Evolutionary conservation across 345 rosid species (phyloP).

Genomic region (Populus tremula): DNA sequence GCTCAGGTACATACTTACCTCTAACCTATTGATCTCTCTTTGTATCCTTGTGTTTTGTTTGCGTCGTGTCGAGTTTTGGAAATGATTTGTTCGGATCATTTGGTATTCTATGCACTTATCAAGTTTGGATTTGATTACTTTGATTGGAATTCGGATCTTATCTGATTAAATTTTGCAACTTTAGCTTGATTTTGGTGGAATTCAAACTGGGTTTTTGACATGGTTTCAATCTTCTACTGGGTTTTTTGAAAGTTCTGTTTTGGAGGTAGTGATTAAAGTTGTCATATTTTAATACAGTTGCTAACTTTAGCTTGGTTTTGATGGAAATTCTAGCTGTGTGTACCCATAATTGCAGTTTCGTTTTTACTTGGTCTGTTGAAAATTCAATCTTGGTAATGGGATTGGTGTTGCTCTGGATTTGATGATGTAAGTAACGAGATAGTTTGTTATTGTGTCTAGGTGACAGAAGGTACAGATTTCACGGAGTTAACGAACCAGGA

Average conservation of each 20-base stretch:
- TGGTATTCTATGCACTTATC: background rate
- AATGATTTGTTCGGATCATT: background rate
- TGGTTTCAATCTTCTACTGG: background rate
- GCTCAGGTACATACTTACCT: slow-evolving; percentile 49
- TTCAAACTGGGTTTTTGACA: background rate
- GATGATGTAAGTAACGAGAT: background rate
- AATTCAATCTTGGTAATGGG: background rate
- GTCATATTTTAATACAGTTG: background rate
- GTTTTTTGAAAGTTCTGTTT: background rate
- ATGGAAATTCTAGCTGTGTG: background rate
- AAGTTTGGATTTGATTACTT: background rate
- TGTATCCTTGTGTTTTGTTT: background rate
- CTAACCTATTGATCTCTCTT: background rate
- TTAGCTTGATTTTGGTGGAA: background rate
- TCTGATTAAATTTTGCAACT: background rate
- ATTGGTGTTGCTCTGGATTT: background rate
- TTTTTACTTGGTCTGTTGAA: background rate
- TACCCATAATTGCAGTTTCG: background rate
- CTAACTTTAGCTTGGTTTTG: background rate
- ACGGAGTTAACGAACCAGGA: slow-evolving; percentile 66
- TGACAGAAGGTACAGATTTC: slow-evolving; percentile 78
- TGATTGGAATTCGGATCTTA: background rate
- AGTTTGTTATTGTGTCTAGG: slow-evolving; percentile 37
- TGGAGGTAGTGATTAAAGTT: background rate
- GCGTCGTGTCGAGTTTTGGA: background rate